Percentiles rank a stretch among this genome's conserved stretches.
Conservation (phyloP, 768 basidiomycete species). For the Cytidiella melzeri region DNA sequence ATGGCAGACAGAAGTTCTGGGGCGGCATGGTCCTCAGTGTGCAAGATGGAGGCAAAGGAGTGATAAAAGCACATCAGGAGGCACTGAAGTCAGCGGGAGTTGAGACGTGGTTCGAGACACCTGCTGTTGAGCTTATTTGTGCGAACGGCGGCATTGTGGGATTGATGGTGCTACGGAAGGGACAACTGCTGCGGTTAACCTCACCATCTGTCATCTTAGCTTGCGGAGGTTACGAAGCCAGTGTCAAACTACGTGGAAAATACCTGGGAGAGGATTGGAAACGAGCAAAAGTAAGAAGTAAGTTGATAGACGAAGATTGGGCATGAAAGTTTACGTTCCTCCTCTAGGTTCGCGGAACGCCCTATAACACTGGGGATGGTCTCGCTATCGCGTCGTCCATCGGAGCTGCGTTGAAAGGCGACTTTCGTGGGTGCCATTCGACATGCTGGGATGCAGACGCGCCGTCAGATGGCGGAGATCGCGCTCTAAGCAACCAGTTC, state of each 20-base stretch:
- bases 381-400: conserved; percentile 44
- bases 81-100: conserved; percentile 46
- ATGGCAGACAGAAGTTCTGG: conserved; percentile 63
- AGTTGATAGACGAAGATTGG: no score
- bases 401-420: conserved; percentile 54
- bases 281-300: conserved; percentile 42
- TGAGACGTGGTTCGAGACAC: conserved; percentile 51
- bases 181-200: conserved; percentile 30
- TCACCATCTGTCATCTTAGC: conserved; percentile 51
- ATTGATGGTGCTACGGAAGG: conserved; percentile 36
- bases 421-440: conserved; percentile 67
- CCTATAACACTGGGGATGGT: conserved; percentile 66
- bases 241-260: conserved; percentile 40
- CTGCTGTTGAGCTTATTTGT: conserved; percentile 34
- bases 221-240: conserved; percentile 64
- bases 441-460: conserved; percentile 69
- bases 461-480: conserved; percentile 42
- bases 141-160: conserved; percentile 39
- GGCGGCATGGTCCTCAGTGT: conserved; percentile 60
- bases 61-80: conserved; percentile 49
- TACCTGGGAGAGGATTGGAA: conserved; percentile 57
- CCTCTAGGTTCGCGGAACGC: conserved; percentile 58
- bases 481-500: conserved; percentile 59
- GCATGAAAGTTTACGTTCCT: no score
- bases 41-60: conserved; percentile 62